Evolutionary conservation across 345 rosid genomes (phyloP).

Genomic region (Rhodamnia argentea): DNA sequence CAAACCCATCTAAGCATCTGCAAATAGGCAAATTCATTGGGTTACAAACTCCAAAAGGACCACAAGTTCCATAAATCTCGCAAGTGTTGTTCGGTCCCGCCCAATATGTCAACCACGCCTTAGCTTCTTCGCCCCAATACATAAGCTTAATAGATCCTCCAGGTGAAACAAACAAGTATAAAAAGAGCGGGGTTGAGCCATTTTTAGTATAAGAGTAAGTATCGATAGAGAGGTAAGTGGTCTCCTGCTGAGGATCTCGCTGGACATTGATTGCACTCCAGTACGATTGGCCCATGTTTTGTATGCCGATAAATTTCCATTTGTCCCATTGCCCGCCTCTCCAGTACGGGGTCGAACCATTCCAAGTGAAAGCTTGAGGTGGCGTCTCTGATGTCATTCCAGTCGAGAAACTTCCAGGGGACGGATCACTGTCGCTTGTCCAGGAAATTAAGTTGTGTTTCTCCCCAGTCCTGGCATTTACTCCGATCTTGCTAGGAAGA

Average conservation of each 20-base stretch:
- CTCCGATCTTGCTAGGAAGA: conserved; percentile 17
- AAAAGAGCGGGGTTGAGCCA: neutral
- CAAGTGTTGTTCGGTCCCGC: conserved; percentile 5
- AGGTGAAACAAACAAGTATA: conserved; percentile 1
- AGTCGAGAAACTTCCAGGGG: conserved; percentile 6
- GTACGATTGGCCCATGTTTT: neutral
- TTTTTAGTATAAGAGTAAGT: neutral
- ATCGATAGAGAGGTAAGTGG: neutral
- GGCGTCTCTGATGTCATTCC: conserved; percentile 9
- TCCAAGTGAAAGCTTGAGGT: conserved; percentile 14
- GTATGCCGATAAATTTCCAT: neutral
- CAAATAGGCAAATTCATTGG: neutral
- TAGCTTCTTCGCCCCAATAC: conserved; percentile 2
- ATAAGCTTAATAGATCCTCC: neutral
- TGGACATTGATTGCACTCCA: neutral
- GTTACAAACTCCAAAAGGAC: conserved; percentile 13
- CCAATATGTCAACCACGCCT: conserved; percentile 1
- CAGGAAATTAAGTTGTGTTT: conserved; percentile 12
- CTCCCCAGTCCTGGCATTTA: neutral
- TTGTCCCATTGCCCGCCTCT: conserved; percentile 7
- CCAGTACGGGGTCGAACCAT: neutral
- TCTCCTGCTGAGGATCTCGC: neutral
- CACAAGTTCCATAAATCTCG: conserved; percentile 18
- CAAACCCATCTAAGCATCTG: conserved; percentile 16
- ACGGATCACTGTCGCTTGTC: conserved; percentile 19